Percentiles rank a stretch among this genome's conserved stretches.
Evolutionary conservation across 2,329 filamentous ascomycete genomes (phyloP).

Genomic region (Calonectria henricotiae): DNA sequence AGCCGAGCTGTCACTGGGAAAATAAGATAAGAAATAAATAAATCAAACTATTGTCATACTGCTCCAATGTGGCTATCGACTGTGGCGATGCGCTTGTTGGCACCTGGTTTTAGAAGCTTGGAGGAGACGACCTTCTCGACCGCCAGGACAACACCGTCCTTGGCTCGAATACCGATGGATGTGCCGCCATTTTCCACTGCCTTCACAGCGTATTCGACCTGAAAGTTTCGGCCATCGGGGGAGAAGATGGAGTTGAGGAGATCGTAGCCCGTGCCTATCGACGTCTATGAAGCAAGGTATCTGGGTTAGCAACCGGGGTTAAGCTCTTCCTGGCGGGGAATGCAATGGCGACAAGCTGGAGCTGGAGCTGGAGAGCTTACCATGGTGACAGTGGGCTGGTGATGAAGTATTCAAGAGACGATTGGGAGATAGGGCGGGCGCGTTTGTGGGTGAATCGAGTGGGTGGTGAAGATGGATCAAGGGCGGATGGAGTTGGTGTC

Average conservation of each 20-base stretch:
- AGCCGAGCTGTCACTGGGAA: conserved; percentile 5
- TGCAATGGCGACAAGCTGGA: conserved; percentile 32
- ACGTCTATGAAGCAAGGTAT: conserved; percentile 77
- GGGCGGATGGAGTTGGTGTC: conserved; percentile 46
- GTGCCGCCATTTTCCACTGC: conserved; percentile 98
- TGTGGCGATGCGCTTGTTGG: conserved; percentile 97
- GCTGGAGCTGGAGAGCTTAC: conserved; percentile 49
- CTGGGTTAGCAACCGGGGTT: conserved; percentile 47
- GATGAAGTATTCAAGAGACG: conserved; percentile 6
- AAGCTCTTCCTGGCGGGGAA: conserved; percentile 49
- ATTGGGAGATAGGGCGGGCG: conserved; percentile 30
- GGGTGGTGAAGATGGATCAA: conserved; percentile 39
- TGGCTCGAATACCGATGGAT: conserved; percentile 95
- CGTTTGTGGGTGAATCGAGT: conserved; percentile 33
- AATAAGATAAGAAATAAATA: conserved; percentile 15
- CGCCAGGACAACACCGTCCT: conserved; percentile 95
- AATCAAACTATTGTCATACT: conserved; percentile 71
- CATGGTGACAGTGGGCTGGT: conserved; percentile 53
- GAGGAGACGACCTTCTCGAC: conserved; percentile 97
- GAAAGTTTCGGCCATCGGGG: conserved; percentile 98
- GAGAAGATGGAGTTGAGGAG: conserved; percentile 99
- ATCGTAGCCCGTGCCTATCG: conserved; percentile 99
- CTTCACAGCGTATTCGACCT: conserved; percentile 99
- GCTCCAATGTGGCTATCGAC: conserved; percentile 95
- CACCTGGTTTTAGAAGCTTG: conserved; percentile 94